Conservation (phyloP, 441 rosid species). For the Erodium moschatum region DNA sequence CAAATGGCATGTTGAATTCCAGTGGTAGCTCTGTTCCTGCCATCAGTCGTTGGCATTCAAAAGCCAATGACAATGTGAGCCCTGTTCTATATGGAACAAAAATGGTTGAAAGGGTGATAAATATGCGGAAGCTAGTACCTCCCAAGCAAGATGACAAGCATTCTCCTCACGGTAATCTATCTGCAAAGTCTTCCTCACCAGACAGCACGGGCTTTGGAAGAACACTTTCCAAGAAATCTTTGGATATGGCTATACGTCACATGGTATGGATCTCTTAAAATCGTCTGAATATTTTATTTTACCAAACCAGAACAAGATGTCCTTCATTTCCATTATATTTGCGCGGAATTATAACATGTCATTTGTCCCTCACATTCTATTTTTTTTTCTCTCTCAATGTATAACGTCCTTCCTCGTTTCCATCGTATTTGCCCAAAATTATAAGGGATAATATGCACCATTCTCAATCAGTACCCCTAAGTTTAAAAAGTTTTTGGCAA, state of each 20-base stretch:
- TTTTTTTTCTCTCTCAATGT: too few relatives aligned
- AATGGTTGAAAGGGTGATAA: slow-evolving; percentile 93
- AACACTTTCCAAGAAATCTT: slow-evolving; percentile 86
- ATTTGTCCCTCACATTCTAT: not conserved
- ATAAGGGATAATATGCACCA: too few relatives aligned
- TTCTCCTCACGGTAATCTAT: slow-evolving; percentile 61
- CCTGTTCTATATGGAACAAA: slow-evolving; percentile 76
- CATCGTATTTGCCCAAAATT: too few relatives aligned
- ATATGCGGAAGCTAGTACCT: slow-evolving; percentile 82
- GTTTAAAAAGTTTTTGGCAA: too few relatives aligned
- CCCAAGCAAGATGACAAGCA: slow-evolving; percentile 70
- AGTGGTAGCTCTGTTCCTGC: slow-evolving; percentile 97
- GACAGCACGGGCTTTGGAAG: slow-evolving; percentile 90
- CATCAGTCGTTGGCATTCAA: slow-evolving; percentile 46
- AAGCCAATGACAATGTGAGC: slow-evolving; percentile 60
- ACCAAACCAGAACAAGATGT: not conserved
- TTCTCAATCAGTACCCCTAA: too few relatives aligned
- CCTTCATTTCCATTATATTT: not conserved
- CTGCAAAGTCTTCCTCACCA: slow-evolving; percentile 79
- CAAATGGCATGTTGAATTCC: slow-evolving; percentile 42
- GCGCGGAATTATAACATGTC: not conserved
- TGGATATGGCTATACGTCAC: slow-evolving; percentile 97
- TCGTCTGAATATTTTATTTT: not conserved
- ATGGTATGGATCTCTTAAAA: slow-evolving; percentile 47
- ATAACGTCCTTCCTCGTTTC: too few relatives aligned